Base-by-base conservation (phyloP, 2,329 filamentous ascomycete genomes). In the Metarhizium rileyi region DNA sequence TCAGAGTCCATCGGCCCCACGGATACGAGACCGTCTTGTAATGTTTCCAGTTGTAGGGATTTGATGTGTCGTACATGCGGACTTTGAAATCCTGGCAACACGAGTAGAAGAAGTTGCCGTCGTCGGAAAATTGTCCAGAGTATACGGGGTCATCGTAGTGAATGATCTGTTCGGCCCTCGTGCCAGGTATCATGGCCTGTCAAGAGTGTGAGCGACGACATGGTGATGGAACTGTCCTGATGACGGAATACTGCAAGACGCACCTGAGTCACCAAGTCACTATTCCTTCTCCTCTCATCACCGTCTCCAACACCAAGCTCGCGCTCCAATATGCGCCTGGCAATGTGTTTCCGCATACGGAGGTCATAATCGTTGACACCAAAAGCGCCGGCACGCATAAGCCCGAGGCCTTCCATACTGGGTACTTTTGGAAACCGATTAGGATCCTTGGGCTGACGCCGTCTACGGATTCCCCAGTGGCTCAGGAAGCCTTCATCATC, bases 81-180 rank as follows among this genome's bases (percentile, higher is more conserved):
- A 98, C 90, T 57, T 83, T 86, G 70, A 95, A 95, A 66, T 97
- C 90, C 66, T 96, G 89, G 9, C 86, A 86, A 61, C 87, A 93
- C 5, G 86, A 84, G 63, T 91, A 97, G 71, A 96, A 97, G 71
- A 97, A 97, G 66, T 95, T 95, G 25, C 93, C 93, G 59, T 98
- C 93, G 56, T 94, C 87, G 0, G 89, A 95, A 64, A 97, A 98
- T 63, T 97, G 91, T 1, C 93, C 93, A 3, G 89, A 95, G 62
- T 97, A 97, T 48, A 93, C 90, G 38, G 88, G 83, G 5, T 84
- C 78, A 49, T 90, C 81, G 63, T 90, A 94, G 60, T 95, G 87
- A 53, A 97, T 84, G 53, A 95, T 87, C 60, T 87, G 86, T 62
- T 97, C 91, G 1, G 89, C 84, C 23, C 78, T 78, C 0, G 83